These are phyloP conservation scores for Alternaria ethzedia DNA, from an alignment of 2,329 filamentous ascomycete species.

Conservation along the genomic window DNA sequence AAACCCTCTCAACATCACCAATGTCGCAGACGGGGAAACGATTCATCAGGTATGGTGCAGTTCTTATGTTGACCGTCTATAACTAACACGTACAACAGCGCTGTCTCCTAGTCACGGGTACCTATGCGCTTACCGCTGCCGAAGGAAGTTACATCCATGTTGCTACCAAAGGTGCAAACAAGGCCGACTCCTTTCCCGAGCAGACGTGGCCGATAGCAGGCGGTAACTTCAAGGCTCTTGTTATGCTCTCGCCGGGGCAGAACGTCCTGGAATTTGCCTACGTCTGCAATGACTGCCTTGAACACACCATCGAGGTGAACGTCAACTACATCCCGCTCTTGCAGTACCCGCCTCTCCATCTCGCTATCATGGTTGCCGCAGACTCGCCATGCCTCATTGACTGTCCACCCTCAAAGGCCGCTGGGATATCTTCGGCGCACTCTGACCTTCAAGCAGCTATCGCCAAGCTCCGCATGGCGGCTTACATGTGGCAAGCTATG, in stretches of 20 bases:
- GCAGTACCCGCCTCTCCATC: constrained; percentile 41
- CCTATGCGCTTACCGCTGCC: constrained; percentile 17
- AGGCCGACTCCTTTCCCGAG: constrained; percentile 30
- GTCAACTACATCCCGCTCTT: constrained; percentile 41
- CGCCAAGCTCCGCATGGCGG: constrained; percentile 43
- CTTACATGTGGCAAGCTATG: constrained; percentile 46
- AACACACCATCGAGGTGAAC: constrained; percentile 13
- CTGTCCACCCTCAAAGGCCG: constrained; percentile 36
- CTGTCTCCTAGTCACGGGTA: constrained; percentile 40
- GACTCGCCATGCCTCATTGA: constrained; percentile 42
- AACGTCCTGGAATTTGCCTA: constrained; percentile 33
- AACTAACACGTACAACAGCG: constrained; percentile 19
- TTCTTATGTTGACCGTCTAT: no score
- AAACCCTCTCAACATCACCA: constrained; percentile 17
- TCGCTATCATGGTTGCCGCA: constrained; percentile 42
- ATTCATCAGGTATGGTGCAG: constrained; percentile 29
- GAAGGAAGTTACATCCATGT: constrained; percentile 31
- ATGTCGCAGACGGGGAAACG: constrained; percentile 35
- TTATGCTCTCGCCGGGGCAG: constrained; percentile 36
- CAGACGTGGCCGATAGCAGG: constrained; percentile 44
- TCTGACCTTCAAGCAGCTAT: constrained; percentile 37
- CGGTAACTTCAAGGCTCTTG: constrained; percentile 41
- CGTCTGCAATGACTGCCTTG: constrained; percentile 23
- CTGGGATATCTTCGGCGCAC: constrained; percentile 33
- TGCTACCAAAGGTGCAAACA: constrained; percentile 22